Conservation (phyloP, 2,329 filamentous ascomycete species). For the Emmonsiellopsis sp. region DNA sequence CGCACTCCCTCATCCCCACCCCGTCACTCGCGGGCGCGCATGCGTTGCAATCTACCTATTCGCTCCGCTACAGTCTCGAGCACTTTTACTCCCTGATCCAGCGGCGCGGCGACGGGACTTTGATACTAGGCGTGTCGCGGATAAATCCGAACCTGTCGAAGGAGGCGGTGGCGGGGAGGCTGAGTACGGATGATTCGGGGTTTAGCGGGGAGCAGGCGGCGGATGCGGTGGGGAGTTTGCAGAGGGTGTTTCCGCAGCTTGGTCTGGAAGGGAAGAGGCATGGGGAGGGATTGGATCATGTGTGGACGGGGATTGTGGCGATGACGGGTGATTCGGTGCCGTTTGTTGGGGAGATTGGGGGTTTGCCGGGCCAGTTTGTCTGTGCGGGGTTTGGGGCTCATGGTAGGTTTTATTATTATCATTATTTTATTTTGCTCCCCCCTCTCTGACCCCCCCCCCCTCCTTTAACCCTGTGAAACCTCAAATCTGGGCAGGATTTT, state of each 20-base stretch:
- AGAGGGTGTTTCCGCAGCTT: not conserved
- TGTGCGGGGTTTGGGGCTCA: not conserved
- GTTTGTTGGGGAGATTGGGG: not conserved
- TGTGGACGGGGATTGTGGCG: not conserved
- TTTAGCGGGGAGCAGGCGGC: not conserved
- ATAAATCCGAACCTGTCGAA: not conserved
- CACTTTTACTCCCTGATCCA: not conserved
- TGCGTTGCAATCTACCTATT: not conserved
- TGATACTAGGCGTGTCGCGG: not conserved
- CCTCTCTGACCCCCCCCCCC: not conserved
- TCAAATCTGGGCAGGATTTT: not conserved
- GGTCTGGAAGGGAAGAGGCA: conserved; percentile 4
- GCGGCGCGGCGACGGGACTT: not conserved
- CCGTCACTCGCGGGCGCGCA: not conserved
- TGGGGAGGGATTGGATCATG: conserved; percentile 6
- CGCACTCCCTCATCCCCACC: not conserved
- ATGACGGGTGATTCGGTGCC: not conserved
- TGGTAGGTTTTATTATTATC: not conserved
- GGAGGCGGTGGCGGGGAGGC: not conserved
- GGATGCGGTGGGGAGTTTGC: not conserved
- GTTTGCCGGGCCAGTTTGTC: not conserved
- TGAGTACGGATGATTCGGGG: not conserved
- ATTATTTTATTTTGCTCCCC: not conserved
- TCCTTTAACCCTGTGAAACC: not conserved
- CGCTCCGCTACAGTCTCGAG: not conserved